Percentiles rank a stretch among this genome's conserved stretches.
Evolutionary conservation across 768 basidiomycete species (phyloP).

Genomic region (Tylopilus sp.): DNA sequence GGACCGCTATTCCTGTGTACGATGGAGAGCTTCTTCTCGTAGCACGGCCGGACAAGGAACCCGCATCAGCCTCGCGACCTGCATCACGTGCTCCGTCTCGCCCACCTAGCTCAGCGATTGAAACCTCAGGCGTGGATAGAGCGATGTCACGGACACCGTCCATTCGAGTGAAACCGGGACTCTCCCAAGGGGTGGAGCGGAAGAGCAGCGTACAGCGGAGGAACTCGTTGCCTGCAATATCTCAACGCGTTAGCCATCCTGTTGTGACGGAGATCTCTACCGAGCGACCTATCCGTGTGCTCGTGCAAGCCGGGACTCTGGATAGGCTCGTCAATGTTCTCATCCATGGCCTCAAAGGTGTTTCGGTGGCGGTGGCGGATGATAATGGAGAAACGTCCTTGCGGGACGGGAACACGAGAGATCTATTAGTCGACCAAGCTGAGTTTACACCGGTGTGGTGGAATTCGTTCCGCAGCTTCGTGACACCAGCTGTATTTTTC

Average conservation of each 20-base stretch:
- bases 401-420: constrained; percentile 67
- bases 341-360: constrained; percentile 71
- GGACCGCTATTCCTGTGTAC: constrained; percentile 70
- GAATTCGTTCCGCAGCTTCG: constrained; percentile 78
- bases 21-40: constrained; percentile 72
- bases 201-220: constrained; percentile 72
- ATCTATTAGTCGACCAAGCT: constrained; percentile 64
- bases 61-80: constrained; percentile 47
- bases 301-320: constrained; percentile 77
- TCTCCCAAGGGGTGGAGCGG: constrained; percentile 67
- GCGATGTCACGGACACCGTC: constrained; percentile 60
- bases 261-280: constrained; percentile 60
- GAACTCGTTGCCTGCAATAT: constrained; percentile 76
- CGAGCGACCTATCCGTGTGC: constrained; percentile 69
- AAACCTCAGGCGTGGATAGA: constrained; percentile 38
- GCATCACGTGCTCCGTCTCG: constrained; percentile 62
- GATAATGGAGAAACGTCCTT: constrained; percentile 85
- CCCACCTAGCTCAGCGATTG: constrained; percentile 62
- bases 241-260: constrained; percentile 55
- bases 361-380: constrained; percentile 78
- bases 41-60: constrained; percentile 52
- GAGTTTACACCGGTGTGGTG: constrained; percentile 83
- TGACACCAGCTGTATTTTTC: constrained; percentile 78
- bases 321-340: constrained; percentile 71
- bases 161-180: constrained; percentile 72